These are phyloP conservation scores for Eleusine coracana DNA, from an alignment of 176 grass and related monocot species.

Conservation along the genomic window DNA sequence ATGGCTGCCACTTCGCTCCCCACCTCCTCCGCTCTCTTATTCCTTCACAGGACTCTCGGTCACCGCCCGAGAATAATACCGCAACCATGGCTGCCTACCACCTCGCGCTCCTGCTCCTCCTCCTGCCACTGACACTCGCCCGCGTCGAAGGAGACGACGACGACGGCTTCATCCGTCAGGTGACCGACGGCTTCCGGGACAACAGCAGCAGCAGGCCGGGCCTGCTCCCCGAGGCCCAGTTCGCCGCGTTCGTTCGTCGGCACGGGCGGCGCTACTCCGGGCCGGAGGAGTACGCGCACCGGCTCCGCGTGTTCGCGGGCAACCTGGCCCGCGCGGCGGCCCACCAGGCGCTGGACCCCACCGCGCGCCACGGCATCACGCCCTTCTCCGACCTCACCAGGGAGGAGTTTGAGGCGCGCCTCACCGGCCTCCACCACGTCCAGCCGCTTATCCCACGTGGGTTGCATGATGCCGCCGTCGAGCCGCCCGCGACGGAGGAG, in stretches of 20 bases:
- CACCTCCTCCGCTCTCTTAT: neutral
- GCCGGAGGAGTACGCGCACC: conserved; percentile 60
- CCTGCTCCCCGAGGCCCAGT: conserved; percentile 45
- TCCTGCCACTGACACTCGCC: neutral
- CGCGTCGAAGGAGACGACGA: neutral
- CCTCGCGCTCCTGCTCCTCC: conserved; percentile 1
- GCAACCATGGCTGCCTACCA: conserved; percentile 21
- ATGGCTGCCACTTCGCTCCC: conserved; percentile 31
- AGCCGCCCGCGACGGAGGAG: conserved; percentile 35
- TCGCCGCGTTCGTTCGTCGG: conserved; percentile 56
- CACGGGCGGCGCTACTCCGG: conserved; percentile 62
- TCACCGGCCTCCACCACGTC: conserved; percentile 52
- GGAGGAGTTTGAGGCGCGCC: conserved; percentile 70
- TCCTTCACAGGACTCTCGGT: neutral
- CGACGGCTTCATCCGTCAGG: neutral
- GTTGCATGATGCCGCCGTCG: neutral
- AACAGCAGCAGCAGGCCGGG: neutral
- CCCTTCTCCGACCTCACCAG: conserved; percentile 88
- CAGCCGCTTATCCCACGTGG: neutral
- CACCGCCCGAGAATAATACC: neutral
- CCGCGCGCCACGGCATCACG: conserved; percentile 72
- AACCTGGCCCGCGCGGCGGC: conserved; percentile 76
- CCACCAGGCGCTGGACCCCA: conserved; percentile 79
- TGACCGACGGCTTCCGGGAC: no score
- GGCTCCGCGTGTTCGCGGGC: conserved; percentile 71